Evolutionary conservation across 23 red algal genomes (phyloP).

Genomic region (Gracilaria vermiculophylla): DNA sequence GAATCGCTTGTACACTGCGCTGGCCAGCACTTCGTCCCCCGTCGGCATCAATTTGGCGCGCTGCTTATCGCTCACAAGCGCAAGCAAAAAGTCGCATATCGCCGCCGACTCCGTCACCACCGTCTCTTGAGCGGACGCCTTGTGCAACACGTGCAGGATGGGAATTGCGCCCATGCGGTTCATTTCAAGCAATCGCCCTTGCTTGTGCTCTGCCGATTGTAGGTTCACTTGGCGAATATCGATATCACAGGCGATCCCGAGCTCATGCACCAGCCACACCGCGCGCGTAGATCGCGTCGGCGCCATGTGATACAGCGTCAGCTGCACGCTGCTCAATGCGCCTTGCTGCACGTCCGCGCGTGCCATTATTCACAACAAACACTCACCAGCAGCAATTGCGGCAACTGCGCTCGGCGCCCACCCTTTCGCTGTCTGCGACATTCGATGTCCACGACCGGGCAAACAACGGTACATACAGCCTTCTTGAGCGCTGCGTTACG

Average conservation of each 20-base stretch:
- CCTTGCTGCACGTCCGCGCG: background rate
- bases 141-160: background rate
- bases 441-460: too few relatives aligned
- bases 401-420: background rate
- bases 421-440: too few relatives aligned
- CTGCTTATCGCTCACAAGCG: background rate
- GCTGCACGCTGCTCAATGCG: background rate
- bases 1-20: background rate
- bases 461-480: too few relatives aligned
- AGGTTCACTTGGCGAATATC: background rate
- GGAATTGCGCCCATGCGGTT: conserved; percentile 41
- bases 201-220: background rate
- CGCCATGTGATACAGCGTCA: conserved; percentile 35
- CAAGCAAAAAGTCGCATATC: conserved; percentile 29
- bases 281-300: conserved; percentile 14
- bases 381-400: too few relatives aligned
- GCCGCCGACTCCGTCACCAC: conserved; percentile 29
- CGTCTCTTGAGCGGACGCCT: background rate
- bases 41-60: background rate
- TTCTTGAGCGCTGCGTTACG: too few relatives aligned
- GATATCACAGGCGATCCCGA: background rate
- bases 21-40: background rate
- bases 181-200: background rate
- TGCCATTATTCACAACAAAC: background rate
- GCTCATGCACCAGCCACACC: conserved; percentile 22